Conservation (phyloP, 768 basidiomycete genomes). For the Boletus huronensis region DNA sequence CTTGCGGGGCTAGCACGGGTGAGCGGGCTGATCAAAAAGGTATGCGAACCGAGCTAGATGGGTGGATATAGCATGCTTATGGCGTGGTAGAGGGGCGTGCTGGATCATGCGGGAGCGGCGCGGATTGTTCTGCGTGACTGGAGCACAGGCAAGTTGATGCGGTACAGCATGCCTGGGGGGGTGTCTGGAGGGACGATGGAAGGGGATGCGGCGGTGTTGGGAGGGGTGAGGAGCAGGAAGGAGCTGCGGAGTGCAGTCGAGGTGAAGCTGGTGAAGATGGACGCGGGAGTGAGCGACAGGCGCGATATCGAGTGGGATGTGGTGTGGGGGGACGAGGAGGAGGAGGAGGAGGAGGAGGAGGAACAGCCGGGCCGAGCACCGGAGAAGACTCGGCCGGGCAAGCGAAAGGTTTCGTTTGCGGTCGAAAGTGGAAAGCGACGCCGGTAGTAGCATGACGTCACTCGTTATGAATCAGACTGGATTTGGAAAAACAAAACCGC, state of each 20-base stretch:
- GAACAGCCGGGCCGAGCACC: conserved; percentile 37
- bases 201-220: conserved; percentile 51
- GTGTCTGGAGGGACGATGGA: conserved; percentile 12
- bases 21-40: conserved; percentile 75
- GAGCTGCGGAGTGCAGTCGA: conserved; percentile 56
- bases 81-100: conserved; percentile 55
- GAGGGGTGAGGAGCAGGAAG: conserved; percentile 49
- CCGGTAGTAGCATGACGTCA: conserved; percentile 20
- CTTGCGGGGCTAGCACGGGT: conserved; percentile 73
- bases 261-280: conserved; percentile 57
- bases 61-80: conserved; percentile 7
- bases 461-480: conserved; percentile 16
- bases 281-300: conserved; percentile 36
- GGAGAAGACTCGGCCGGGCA: conserved; percentile 26
- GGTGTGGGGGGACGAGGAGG: conserved; percentile 33
- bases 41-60: conserved; percentile 25
- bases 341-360: conserved; percentile 35
- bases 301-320: conserved; percentile 41
- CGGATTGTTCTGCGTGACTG: conserved; percentile 83
- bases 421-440: conserved; percentile 19
- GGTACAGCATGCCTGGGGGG: conserved; percentile 60
- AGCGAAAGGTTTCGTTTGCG: conserved; percentile 47
- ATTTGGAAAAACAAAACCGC: conserved; percentile 22
- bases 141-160: conserved; percentile 67
- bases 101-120: conserved; percentile 72